phyloP scores from a whole-genome alignment of 257 asterid genomes.

The Rehmannia glutinosa region DNA sequence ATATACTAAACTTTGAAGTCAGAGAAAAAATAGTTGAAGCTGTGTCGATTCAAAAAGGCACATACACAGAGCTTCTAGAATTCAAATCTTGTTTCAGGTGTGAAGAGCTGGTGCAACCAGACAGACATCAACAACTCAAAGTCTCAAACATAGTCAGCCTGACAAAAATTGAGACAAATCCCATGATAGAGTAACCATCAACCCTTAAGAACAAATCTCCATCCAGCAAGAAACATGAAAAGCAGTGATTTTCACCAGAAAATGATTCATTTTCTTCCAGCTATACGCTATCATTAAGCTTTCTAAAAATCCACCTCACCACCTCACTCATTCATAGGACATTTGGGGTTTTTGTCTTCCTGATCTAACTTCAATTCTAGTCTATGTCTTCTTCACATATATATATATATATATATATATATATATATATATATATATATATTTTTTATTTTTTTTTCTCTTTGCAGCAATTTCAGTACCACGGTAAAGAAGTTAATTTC shows the following conservation, averaged over 20 bases:
- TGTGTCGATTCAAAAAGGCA: constrained; percentile 1
- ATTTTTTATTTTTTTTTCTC: too few relatives aligned
- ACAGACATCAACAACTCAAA: too few relatives aligned
- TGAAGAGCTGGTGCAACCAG: too few relatives aligned
- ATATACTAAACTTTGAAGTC: neutral
- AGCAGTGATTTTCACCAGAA: neutral
- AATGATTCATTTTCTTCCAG: neutral
- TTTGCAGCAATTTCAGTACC: neutral
- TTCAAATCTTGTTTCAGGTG: too few relatives aligned
- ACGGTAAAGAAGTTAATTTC: neutral
- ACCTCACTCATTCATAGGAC: constrained; percentile 3
- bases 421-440: too few relatives aligned
- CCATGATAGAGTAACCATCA: neutral
- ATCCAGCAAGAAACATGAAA: neutral
- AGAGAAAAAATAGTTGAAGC: neutral
- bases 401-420: too few relatives aligned
- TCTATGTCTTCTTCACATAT: neutral
- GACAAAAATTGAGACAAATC: neutral
- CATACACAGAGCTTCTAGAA: neutral
- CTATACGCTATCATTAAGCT: neutral
- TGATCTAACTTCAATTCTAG: neutral
- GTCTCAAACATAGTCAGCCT: too few relatives aligned
- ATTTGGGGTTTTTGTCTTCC: neutral
- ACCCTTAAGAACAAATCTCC: neutral
- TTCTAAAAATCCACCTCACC: neutral